Evolutionary conservation across 2,329 filamentous ascomycete species (phyloP).

Genomic region (Lecanosticta acicola): DNA sequence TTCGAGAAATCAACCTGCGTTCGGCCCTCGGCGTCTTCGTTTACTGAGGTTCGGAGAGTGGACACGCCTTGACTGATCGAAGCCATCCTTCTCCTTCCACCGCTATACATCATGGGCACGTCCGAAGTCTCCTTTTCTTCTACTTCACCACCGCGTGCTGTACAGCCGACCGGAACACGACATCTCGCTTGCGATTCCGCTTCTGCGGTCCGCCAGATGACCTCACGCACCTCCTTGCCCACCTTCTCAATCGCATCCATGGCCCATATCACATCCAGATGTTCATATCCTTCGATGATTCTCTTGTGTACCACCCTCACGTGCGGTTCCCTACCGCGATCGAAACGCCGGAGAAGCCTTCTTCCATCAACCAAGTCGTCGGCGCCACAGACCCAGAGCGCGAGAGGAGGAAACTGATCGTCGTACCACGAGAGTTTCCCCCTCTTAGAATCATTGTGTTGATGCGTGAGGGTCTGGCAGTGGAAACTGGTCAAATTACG

Average conservation of each 20-base stretch:
- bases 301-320: slow-evolving; percentile 76
- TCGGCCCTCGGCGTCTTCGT: background rate
- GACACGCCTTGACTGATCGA: slow-evolving; percentile 22
- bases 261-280: slow-evolving; percentile 92
- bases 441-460: slow-evolving; percentile 29
- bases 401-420: slow-evolving; percentile 70
- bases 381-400: slow-evolving; percentile 78
- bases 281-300: slow-evolving; percentile 81
- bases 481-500: slow-evolving; percentile 29
- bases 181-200: slow-evolving; percentile 54
- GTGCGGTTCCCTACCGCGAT: slow-evolving; percentile 71
- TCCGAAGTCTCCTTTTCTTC: slow-evolving; percentile 9
- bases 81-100: slow-evolving; percentile 27
- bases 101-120: slow-evolving; percentile 26
- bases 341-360: slow-evolving; percentile 67
- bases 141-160: slow-evolving; percentile 28
- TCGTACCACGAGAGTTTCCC: slow-evolving; percentile 70
- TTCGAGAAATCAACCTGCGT: slow-evolving; percentile 11
- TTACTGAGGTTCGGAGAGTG: background rate
- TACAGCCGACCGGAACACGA: slow-evolving; percentile 60
- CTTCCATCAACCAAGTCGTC: slow-evolving; percentile 81
- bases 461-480: slow-evolving; percentile 27
- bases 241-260: slow-evolving; percentile 82
- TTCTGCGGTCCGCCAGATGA: slow-evolving; percentile 72
- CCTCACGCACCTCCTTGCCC: slow-evolving; percentile 70